phyloP scores from a whole-genome alignment of 495 filamentous ascomycete species.

The Cetradonia linearis region DNA sequence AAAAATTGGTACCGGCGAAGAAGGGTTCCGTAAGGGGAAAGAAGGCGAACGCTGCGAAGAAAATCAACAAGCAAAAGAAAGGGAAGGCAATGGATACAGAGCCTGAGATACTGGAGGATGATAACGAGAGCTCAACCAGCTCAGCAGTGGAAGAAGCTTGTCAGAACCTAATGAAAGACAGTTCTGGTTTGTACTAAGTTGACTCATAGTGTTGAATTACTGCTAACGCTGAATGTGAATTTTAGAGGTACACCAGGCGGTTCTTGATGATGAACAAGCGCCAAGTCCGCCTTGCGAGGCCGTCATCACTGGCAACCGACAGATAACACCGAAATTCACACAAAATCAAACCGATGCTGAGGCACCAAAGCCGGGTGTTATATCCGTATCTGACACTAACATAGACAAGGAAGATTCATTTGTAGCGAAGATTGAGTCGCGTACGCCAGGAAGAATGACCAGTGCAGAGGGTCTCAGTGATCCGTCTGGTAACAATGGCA shows the following conservation, averaged over 20 bases:
- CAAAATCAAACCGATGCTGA: background rate
- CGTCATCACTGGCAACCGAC: conserved; percentile 1
- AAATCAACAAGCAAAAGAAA: conserved; percentile 21
- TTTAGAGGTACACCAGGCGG: conserved; percentile 2
- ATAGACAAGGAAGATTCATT: conserved; percentile 28
- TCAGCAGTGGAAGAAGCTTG: conserved; percentile 24
- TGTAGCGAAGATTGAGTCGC: conserved; percentile 27
- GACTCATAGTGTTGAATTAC: background rate
- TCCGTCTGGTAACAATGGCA: background rate
- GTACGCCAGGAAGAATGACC: conserved; percentile 30
- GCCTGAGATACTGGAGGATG: conserved; percentile 25
- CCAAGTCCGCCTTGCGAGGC: conserved; percentile 13
- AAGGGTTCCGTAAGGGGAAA: conserved; percentile 27
- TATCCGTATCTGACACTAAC: background rate
- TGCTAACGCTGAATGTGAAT: background rate
- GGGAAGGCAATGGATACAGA: conserved; percentile 4
- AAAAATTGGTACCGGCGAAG: conserved; percentile 23
- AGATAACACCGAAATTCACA: conserved; percentile 7
- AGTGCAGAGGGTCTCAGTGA: conserved; percentile 1
- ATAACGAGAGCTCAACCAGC: conserved; percentile 18
- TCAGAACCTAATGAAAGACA: conserved; percentile 14
- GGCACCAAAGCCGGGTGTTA: conserved; percentile 5
- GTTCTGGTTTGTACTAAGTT: conserved; percentile 6
- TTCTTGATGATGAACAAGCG: conserved; percentile 13
- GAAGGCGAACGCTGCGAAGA: conserved; percentile 28